Base-by-base conservation (phyloP, 768 basidiomycete genomes). In the Pleurotus tuoliensis region DNA sequence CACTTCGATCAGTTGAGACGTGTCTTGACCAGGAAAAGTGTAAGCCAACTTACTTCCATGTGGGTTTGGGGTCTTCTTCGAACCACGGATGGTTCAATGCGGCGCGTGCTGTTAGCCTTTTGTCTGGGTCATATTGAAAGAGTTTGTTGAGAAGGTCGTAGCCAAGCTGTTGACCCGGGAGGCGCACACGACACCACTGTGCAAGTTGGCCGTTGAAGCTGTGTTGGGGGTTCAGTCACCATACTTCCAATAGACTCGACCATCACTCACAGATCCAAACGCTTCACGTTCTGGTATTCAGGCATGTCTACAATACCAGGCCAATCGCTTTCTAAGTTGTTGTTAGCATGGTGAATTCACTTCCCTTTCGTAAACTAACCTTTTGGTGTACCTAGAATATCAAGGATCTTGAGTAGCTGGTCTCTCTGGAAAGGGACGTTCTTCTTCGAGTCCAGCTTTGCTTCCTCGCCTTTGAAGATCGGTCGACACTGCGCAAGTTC, bases 391-490 rank as follows among this genome's bases (percentile, higher is more conserved):
- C 97, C 95, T 15, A 97, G 70, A 0, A 98, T 88, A 63, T 99
- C 97, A 57, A 98, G 88, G n/a, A 99, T 97, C 72, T 93, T 95
- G 24, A 91, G 73, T 58, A 98, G 79, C 64, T 99, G 97, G 69
- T 98, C 97, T 56, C 88, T 80, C 68, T 99, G 97, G 69, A 98
- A 99, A 0, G 97, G 97, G 0, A 98, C 87, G 58, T 92, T 94
- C 78, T 98, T 98, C 78, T 98, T 96, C 25, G 88, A 85, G 67
- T 98, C 97, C 43, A 98, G 71, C 70, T 99, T 98, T 1, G 97
- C 97, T 72, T 98, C 97, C 69, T 99, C 97, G 9, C 96, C 97
- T 68, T 99, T 99, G 79, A 98, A 98, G 61, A 99, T 98, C 1
- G 97, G 97, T 20, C 96, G 76, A 46, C 98, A 72, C 59, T 92